These are phyloP conservation scores for Aspergillus sp. DNA, from an alignment of 2,329 filamentous ascomycete genomes.

Conservation along the genomic window DNA sequence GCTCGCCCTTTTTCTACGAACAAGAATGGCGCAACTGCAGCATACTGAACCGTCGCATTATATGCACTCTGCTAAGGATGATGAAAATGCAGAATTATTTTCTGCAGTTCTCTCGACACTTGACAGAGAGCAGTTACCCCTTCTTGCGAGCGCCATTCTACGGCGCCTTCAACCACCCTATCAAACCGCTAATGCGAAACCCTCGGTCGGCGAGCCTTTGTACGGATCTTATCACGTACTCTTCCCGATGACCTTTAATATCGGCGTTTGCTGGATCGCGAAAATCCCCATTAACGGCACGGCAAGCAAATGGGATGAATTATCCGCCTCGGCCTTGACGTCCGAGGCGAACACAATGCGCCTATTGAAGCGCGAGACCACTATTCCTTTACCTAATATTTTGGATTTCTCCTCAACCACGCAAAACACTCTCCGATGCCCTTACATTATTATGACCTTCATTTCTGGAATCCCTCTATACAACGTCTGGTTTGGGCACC, in stretches of 20 bases:
- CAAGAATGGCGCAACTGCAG: constrained; percentile 2
- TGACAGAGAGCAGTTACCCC: constrained; percentile 3
- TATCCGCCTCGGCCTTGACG: constrained; percentile 2
- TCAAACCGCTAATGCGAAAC: constrained; percentile 4
- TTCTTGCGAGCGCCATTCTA: constrained; percentile 4
- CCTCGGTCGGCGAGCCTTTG: constrained; percentile 4
- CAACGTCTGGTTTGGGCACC: constrained; percentile 19
- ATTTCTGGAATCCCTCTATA: constrained; percentile 14
- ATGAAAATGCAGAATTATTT: constrained; percentile 2
- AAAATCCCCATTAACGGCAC: constrained; percentile 4
- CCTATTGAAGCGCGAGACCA: constrained; percentile 19
- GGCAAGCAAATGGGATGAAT: constrained; percentile 3
- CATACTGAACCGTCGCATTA: constrained; percentile 2
- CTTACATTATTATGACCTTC: constrained; percentile 20
- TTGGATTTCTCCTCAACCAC: constrained; percentile 16
- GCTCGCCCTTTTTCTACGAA: no score
- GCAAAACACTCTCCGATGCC: constrained; percentile 14
- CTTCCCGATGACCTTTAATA: constrained; percentile 3
- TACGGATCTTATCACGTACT: constrained; percentile 5
- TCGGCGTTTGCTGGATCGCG: constrained; percentile 2
- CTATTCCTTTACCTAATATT: constrained; percentile 21
- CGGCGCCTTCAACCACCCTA: constrained; percentile 2
- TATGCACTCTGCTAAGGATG: constrained; percentile 2
- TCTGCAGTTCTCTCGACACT: constrained; percentile 3
- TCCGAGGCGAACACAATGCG: constrained; percentile 22